Evolutionary conservation across 352 stramenopile genomes (phyloP).

Genomic region (Elongisporangium undulatum): DNA sequence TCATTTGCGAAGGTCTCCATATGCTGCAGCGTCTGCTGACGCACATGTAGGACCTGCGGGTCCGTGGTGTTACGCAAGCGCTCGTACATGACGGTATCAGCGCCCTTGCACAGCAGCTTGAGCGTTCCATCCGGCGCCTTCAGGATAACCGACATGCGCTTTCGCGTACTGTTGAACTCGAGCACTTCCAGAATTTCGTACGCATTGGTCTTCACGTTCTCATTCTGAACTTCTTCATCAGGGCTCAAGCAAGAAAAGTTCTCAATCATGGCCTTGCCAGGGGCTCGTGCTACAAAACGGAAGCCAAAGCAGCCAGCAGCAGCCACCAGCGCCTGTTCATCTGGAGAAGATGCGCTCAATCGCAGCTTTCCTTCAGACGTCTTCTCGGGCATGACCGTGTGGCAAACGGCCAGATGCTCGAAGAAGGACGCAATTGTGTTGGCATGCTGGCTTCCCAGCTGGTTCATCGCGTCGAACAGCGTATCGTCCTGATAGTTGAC

Average conservation of each 20-base stretch:
- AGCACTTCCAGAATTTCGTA: slow-evolving; percentile 92
- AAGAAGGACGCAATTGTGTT: slow-evolving; percentile 71
- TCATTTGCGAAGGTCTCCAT: slow-evolving; percentile 88
- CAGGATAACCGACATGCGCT: slow-evolving; percentile 94
- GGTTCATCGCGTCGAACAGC: slow-evolving; percentile 53
- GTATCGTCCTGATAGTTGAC: slow-evolving; percentile 87
- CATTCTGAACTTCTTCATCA: slow-evolving; percentile 2
- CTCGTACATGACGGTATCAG: slow-evolving; percentile 90
- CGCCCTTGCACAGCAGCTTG: slow-evolving; percentile 84
- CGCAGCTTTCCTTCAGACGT: slow-evolving; percentile 79
- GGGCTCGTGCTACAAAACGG: slow-evolving; percentile 65
- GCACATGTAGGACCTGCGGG: slow-evolving; percentile 36
- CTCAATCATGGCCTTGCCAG: slow-evolving; percentile 73
- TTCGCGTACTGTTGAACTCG: slow-evolving; percentile 94
- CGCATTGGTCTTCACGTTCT: slow-evolving; percentile 20
- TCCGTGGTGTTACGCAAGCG: slow-evolving; percentile 52
- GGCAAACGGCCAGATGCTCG: slow-evolving; percentile 87
- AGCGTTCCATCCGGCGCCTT: slow-evolving; percentile 41
- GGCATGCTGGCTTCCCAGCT: slow-evolving; percentile 38
- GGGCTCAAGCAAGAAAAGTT: slow-evolving; percentile 59
- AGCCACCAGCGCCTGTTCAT: slow-evolving; percentile 88
- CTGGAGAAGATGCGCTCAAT: slow-evolving; percentile 89
- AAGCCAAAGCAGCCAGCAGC: slow-evolving; percentile 82
- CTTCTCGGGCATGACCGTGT: slow-evolving; percentile 98
- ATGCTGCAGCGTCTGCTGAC: slow-evolving; percentile 70